These are phyloP conservation scores for Melaleuca alternifolia DNA, from an alignment of 345 rosid genomes.

Conservation along the genomic window DNA sequence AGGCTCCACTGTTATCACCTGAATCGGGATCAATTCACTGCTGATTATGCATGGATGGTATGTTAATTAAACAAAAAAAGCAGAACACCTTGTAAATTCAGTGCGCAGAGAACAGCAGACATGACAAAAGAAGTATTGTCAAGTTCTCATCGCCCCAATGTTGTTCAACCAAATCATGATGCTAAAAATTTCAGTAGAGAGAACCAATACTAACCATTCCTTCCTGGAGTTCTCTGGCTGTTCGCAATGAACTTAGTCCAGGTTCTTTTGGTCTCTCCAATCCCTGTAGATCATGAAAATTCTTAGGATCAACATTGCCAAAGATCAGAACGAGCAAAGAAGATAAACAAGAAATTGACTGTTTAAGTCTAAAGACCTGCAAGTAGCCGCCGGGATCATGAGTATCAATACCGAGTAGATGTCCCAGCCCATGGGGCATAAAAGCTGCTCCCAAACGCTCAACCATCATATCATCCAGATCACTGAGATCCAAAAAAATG, in stretches of 20 bases:
- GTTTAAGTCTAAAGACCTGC: conserved; percentile 25
- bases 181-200: not conserved
- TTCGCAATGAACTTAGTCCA: conserved; percentile 74
- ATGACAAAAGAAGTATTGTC: not conserved
- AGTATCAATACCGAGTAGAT: conserved; percentile 86
- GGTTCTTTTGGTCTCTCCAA: conserved; percentile 56
- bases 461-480: conserved; percentile 73
- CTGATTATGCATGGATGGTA: not conserved
- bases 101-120: not conserved
- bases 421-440: conserved; percentile 98
- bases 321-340: not conserved
- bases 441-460: conserved; percentile 74
- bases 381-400: conserved; percentile 90
- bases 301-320: not conserved
- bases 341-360: not conserved
- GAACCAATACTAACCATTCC: conserved; percentile 54
- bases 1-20: conserved; percentile 98
- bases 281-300: conserved; percentile 34
- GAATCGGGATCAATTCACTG: not conserved
- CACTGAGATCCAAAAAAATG: conserved; percentile 19
- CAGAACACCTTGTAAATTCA: not conserved
- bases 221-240: conserved; percentile 56
- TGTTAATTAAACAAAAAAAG: not conserved
- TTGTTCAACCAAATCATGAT: not conserved
- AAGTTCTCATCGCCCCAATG: not conserved